A percentile compares a stretch with the other conserved stretches of the same genome.
phyloP scores from a whole-genome alignment of 371 early-diverging fungal species.

The Pancytospora epiphaga region DNA sequence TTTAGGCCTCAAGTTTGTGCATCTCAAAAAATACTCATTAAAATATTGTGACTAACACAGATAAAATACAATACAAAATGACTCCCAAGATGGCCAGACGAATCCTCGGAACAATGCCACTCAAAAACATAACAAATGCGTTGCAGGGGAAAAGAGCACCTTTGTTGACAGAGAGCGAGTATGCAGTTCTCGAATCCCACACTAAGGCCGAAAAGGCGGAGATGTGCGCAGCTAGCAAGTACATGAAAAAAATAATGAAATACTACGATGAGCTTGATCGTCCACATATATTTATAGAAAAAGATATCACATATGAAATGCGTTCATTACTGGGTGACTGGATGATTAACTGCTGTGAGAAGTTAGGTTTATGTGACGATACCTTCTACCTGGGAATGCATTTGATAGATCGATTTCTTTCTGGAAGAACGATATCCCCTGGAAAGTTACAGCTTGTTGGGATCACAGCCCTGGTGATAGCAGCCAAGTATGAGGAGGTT shows the following conservation, averaged over 20 bases:
- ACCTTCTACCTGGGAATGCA: slow-evolving; percentile 83
- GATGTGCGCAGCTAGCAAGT: slow-evolving; percentile 41
- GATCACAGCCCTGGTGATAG: slow-evolving; percentile 75
- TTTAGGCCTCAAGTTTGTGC: too few species aligned
- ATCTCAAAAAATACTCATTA: too few species aligned
- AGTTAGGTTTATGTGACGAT: slow-evolving; percentile 80
- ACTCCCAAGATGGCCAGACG: not conserved
- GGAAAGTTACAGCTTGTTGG: slow-evolving; percentile 90
- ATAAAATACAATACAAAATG: not conserved
- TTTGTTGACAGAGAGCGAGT: not conserved
- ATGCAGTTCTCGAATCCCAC: not conserved
- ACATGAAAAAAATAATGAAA: slow-evolving; percentile 4
- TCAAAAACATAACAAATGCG: slow-evolving; percentile 20
- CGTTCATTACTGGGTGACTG: slow-evolving; percentile 76
- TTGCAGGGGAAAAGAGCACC: not conserved
- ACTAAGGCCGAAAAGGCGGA: slow-evolving; percentile 8
- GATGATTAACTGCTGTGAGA: slow-evolving; percentile 77
- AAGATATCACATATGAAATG: slow-evolving; percentile 72
- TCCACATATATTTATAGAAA: not conserved
- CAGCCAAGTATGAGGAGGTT: slow-evolving; percentile 91
- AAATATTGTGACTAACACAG: too few species aligned
- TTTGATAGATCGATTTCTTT: slow-evolving; percentile 86
- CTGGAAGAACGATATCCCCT: slow-evolving; percentile 68
- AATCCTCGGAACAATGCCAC: not conserved
- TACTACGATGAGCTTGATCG: not conserved